phyloP scores from a whole-genome alignment of 495 filamentous ascomycete species.

The Penicillium angulare region DNA sequence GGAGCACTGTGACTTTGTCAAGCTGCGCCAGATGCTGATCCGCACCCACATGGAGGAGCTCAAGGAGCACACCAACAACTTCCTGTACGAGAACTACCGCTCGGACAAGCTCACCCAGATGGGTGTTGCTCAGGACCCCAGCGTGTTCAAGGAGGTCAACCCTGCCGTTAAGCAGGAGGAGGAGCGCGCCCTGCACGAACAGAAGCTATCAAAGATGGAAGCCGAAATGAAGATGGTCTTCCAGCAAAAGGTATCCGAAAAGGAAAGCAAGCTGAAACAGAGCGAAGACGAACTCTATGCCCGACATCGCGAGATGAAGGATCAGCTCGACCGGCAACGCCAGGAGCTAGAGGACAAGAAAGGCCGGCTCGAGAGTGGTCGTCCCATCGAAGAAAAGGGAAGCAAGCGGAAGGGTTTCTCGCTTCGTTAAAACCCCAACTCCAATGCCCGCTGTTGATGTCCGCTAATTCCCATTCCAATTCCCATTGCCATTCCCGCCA shows the following conservation, averaged over 20 bases:
- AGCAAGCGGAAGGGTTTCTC: slow-evolving; percentile 95
- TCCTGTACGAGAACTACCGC: slow-evolving; percentile 98
- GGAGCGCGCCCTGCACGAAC: slow-evolving; percentile 95
- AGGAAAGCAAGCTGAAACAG: slow-evolving; percentile 98
- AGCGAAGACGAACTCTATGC: slow-evolving; percentile 98
- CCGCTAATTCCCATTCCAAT: slow-evolving; percentile 32
- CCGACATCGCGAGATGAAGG: slow-evolving; percentile 98
- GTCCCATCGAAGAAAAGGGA: slow-evolving; percentile 89
- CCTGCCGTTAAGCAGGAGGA: slow-evolving; percentile 99
- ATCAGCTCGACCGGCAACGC: slow-evolving; percentile 93
- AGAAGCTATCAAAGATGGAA: slow-evolving; percentile 99
- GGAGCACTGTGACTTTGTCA: slow-evolving; percentile 99
- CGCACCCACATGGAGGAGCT: slow-evolving; percentile 99
- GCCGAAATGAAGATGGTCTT: slow-evolving; percentile 99
- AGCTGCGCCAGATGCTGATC: slow-evolving; percentile 99
- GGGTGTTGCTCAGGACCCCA: slow-evolving; percentile 97
- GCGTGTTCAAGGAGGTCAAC: slow-evolving; percentile 99
- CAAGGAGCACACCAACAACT: slow-evolving; percentile 99
- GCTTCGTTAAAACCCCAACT: slow-evolving; percentile 63
- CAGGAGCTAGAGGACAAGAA: slow-evolving; percentile 98
- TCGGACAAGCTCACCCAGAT: slow-evolving; percentile 97
- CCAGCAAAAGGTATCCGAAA: slow-evolving; percentile 99
- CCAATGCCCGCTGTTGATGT: slow-evolving; percentile 24
- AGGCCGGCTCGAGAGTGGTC: slow-evolving; percentile 82
- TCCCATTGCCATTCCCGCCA: slow-evolving; percentile 1